These are phyloP conservation scores for Arctium lappa DNA, from an alignment of 129 eudicot genomes.

Conservation along the genomic window DNA sequence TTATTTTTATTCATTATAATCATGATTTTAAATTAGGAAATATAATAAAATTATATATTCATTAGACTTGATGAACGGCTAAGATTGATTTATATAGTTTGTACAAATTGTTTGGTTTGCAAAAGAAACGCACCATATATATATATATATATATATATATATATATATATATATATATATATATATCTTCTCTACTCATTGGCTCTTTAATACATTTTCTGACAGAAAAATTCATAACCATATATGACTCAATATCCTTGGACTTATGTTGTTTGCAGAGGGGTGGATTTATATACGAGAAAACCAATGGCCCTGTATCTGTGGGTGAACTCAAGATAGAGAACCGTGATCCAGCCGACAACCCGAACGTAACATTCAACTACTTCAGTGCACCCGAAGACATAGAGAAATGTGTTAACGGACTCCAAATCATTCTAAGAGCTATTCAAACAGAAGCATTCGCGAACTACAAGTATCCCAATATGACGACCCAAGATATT, in stretches of 20 bases:
- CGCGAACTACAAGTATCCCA: slow-evolving; percentile 24
- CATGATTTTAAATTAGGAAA: too few species aligned
- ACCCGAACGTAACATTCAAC: slow-evolving; percentile 61
- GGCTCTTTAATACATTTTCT: too few species aligned
- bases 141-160: too few species aligned
- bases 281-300: slow-evolving; percentile 62
- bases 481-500: slow-evolving; percentile 28
- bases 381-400: slow-evolving; percentile 59
- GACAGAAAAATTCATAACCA: not conserved
- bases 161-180: too few species aligned
- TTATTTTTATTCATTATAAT: too few species aligned
- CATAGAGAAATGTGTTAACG: slow-evolving; percentile 43
- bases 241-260: not conserved
- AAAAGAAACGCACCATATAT: too few species aligned
- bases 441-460: slow-evolving; percentile 34
- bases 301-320: slow-evolving; percentile 49
- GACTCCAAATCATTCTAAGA: slow-evolving; percentile 40
- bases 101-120: too few species aligned
- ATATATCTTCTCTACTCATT: too few species aligned
- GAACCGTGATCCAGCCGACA: slow-evolving; percentile 47
- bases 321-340: slow-evolving; percentile 42
- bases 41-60: too few species aligned
- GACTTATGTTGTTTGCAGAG: not conserved
- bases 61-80: too few species aligned
- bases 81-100: too few species aligned